Base-by-base conservation (phyloP, 768 basidiomycete species). In the Boletellus ananas region DNA sequence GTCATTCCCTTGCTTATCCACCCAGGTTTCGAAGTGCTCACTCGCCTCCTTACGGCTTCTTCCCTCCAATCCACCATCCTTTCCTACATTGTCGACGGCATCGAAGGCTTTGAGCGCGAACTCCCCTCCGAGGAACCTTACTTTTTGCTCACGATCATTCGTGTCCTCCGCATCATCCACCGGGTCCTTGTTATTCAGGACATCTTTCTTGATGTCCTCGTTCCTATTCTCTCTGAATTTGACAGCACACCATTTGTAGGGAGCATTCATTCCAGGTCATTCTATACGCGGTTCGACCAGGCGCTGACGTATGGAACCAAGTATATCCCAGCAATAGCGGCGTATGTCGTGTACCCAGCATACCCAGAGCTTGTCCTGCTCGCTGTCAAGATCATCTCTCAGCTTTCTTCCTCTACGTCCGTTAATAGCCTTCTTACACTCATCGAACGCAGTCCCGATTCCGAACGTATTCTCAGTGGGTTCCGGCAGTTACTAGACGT, bases 11-110 rank as follows among this genome's bases (percentile, higher is more conserved):
- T 82, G 27, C 74, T 87, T 10, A 62, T 79, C 2, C 92, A 96
- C 61, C 93, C 95, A 3, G 95, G 94, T 0, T 92, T 89, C 63
- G 88, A 93, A 48, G 72, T 96, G 48, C 80, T 94, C 70, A 80
- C 85, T 38, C 82, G 90, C 4, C 59, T 97, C 13, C 72, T 97
- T 43, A 85, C 85, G 14, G 79, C 79, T 41, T 81, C 86, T 0
- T 73, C 80, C 0, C 74, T 97, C 4, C 91, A 94, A 63, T 67
- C 77, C 3, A 82, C 77, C 40, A 74, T 97, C 36, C 73, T 95
- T 43, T 80, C 84, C 0, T 90, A 94, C 61, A 74, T 94, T 48
- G 84, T 86, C 6, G 88, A 92, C 20, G 92, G 90, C 0, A 72
- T 88, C 18, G 83, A 83, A 54, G 84, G 85, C 3, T 83, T 94